These are phyloP conservation scores for Hymenoscyphus occultus DNA, from an alignment of 2,329 filamentous ascomycete species.

Conservation along the genomic window DNA sequence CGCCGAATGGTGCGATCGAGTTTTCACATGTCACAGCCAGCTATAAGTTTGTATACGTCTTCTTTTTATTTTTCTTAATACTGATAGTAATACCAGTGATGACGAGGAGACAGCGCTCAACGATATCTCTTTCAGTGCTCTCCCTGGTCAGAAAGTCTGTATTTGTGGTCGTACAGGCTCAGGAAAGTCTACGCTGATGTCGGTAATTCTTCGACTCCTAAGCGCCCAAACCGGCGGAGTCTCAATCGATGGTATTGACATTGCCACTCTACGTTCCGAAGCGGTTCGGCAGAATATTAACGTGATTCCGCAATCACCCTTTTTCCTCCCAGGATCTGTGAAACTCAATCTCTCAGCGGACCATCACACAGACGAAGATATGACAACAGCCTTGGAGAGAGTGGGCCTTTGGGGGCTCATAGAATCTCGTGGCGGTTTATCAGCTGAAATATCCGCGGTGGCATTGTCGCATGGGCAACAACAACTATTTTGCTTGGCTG, in stretches of 20 bases:
- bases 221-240: neutral
- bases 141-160: neutral
- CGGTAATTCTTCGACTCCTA: neutral
- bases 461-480: constrained; percentile 56
- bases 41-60: constrained; percentile 16
- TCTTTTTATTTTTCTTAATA: neutral
- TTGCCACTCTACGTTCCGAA: neutral
- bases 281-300: constrained; percentile 77
- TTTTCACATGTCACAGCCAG: constrained; percentile 26
- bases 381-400: constrained; percentile 35
- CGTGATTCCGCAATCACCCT: constrained; percentile 93
- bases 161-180: constrained; percentile 6
- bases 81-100: too few relatives aligned
- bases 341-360: constrained; percentile 80
- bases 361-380: constrained; percentile 74
- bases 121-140: neutral
- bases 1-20: constrained; percentile 22
- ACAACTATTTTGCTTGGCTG: constrained; percentile 49
- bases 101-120: neutral
- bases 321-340: constrained; percentile 83
- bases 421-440: constrained; percentile 15
- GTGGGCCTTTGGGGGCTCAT: constrained; percentile 35
- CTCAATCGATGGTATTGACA: constrained; percentile 5
- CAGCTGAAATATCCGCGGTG: constrained; percentile 40
- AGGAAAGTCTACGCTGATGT: constrained; percentile 6